Base-by-base conservation (phyloP, 2,329 filamentous ascomycete species). In the Aspergillus tubingensis region DNA sequence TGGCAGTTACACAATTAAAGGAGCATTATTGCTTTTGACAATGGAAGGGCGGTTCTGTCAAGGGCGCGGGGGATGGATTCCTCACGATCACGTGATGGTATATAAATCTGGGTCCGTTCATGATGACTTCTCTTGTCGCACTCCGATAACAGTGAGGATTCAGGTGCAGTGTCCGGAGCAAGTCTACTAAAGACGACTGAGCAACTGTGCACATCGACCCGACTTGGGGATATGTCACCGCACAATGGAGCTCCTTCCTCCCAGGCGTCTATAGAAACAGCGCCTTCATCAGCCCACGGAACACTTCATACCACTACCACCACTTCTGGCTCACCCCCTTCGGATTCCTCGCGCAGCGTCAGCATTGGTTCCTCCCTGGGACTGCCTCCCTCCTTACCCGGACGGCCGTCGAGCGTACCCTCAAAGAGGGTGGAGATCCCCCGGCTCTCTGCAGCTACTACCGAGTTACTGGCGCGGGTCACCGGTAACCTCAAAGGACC, bases 71-170 rank as follows among this genome's bases (percentile, higher is more conserved):
- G 43, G 43, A 48, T 49, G 48, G 23, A 58, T 65, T 44, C 52
- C 44, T 62, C 11, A 10, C 17, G 11, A 39, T 72, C 70, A 72
- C 70, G 70, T 72, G 70, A 70, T 48, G 8, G 6, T 70, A 68
- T 72, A 72, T 67, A 69, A 68, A 70, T 65, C 63, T 69, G 67
- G 67, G 61, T 66, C 68, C 57, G 61, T 54, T 58, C 60, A 57
- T 39, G 38, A 54, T 52, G 57, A 23, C 43, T 44, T 47, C 19
- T 54, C 36, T 25, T 21, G 38, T 44, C 38, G 30, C 38, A 54
- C 39, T 32, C 17, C 21, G 25, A 43, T 50, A 32, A 59, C 56
- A 32, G 55, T 25, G 13, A 54, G 32, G 38, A 25, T 49, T 58
- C 55, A 21, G 48, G 51, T 23, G 48, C 53, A 30, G 55, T 55